Conservation (phyloP, 441 rosid species). For the Breynia disticha region DNA sequence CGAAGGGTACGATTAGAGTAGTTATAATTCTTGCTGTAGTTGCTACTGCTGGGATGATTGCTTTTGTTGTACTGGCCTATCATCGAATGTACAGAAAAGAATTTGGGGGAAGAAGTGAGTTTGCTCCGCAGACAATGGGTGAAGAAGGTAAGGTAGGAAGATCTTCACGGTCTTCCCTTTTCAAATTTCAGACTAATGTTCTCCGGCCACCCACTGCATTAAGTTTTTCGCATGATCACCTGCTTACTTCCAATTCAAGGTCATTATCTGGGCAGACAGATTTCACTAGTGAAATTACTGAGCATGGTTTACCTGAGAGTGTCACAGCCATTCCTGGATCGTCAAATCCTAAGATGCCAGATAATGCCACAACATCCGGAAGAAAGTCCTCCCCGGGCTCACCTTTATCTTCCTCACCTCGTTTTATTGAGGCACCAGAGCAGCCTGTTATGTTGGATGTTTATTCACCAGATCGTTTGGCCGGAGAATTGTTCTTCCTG, state of each 20-base stretch:
- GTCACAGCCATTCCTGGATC: constrained; percentile 28
- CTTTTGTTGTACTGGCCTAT: constrained; percentile 62
- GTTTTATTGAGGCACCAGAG: constrained; percentile 42
- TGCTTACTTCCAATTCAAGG: constrained; percentile 74
- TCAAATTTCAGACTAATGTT: constrained; percentile 51
- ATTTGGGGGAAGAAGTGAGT: constrained; percentile 54
- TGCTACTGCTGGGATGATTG: constrained; percentile 54
- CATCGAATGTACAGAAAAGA: constrained; percentile 54
- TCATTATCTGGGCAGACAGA: constrained; percentile 61
- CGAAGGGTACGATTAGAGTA: constrained; percentile 43
- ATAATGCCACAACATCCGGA: constrained; percentile 54
- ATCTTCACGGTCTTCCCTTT: constrained; percentile 51
- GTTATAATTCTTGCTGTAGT: constrained; percentile 71
- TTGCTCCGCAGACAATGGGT: constrained; percentile 32
- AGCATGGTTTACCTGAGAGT: constrained; percentile 35
- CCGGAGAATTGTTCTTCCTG: constrained; percentile 78
- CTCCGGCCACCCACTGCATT: constrained; percentile 49
- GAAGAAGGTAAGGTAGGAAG: constrained; percentile 52
- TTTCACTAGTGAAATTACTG: constrained; percentile 46
- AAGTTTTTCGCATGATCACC: constrained; percentile 84
- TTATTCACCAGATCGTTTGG: constrained; percentile 85
- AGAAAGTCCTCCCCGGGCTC: constrained; percentile 72
- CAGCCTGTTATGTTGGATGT: constrained; percentile 68
- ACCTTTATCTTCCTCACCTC: constrained; percentile 71
- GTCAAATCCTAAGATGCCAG: constrained; percentile 48